phyloP scores from a whole-genome alignment of 805 yeast species.

The Candida golubevii region DNA sequence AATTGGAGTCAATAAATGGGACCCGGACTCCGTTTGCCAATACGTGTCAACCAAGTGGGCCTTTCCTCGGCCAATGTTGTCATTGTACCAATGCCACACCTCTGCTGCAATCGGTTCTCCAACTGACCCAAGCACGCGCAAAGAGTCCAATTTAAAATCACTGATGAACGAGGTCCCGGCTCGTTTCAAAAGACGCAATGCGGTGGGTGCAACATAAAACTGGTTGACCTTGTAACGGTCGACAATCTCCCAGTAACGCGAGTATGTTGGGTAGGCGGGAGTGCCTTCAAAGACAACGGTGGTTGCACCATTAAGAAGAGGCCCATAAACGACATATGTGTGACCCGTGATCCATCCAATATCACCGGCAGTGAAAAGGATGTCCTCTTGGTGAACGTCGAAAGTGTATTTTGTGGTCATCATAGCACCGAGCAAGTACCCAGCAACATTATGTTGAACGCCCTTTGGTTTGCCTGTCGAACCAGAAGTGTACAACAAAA shows the following conservation, averaged over 20 bases:
- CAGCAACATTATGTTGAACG: slow-evolving; percentile 92
- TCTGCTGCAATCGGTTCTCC: slow-evolving; percentile 99
- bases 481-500: slow-evolving; percentile 94
- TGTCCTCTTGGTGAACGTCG: slow-evolving; percentile 85
- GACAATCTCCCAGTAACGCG: slow-evolving; percentile 95
- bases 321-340: slow-evolving; percentile 93
- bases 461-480: slow-evolving; percentile 99
- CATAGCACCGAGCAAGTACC: slow-evolving; percentile 89
- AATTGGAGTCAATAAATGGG: slow-evolving; percentile 89
- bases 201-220: slow-evolving; percentile 98
- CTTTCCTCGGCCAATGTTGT: slow-evolving; percentile 81
- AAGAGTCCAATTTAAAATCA: slow-evolving; percentile 75
- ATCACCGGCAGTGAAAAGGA: slow-evolving; percentile 95
- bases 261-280: slow-evolving; percentile 92
- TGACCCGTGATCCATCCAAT: slow-evolving; percentile 99
- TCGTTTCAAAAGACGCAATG: slow-evolving; percentile 81
- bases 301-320: slow-evolving; percentile 79
- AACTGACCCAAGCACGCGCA: slow-evolving; percentile 92
- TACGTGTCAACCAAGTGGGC: slow-evolving; percentile 93
- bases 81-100: slow-evolving; percentile 98
- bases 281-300: slow-evolving; percentile 95
- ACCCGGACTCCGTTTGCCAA: slow-evolving; percentile 99
- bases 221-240: slow-evolving; percentile 90
- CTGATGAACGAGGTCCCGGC: slow-evolving; percentile 84
- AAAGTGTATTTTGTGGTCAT: slow-evolving; percentile 89